phyloP scores from a whole-genome alignment of 2,329 filamentous ascomycete species.

The Trichophyton benhamiae region DNA sequence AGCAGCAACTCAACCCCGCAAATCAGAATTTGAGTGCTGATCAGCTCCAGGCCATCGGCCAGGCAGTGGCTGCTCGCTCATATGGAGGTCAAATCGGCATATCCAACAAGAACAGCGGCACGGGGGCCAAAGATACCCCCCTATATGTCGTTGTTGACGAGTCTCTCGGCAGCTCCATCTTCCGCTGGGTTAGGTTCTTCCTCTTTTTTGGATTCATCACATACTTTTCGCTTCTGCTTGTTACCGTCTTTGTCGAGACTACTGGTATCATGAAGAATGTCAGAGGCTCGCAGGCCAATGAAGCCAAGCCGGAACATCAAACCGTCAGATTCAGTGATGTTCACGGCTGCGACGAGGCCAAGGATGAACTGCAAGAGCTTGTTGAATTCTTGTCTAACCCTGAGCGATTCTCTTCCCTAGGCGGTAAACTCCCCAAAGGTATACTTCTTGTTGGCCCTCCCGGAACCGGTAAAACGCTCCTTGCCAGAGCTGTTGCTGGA shows the following conservation, averaged over 20 bases:
- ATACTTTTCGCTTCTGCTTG: constrained; percentile 65
- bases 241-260: constrained; percentile 73
- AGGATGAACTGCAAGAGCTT: constrained; percentile 92
- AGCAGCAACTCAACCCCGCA: constrained; percentile 11
- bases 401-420: constrained; percentile 82
- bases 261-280: constrained; percentile 70
- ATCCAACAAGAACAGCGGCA: constrained; percentile 39
- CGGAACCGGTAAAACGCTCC: constrained; percentile 91
- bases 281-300: constrained; percentile 56
- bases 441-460: constrained; percentile 89
- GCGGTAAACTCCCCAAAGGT: constrained; percentile 93
- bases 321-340: constrained; percentile 86
- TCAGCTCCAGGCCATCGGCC: constrained; percentile 65
- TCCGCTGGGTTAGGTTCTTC: constrained; percentile 85
- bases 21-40: constrained; percentile 41
- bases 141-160: constrained; percentile 95
- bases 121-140: constrained; percentile 68
- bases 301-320: constrained; percentile 87
- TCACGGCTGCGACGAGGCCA: constrained; percentile 94
- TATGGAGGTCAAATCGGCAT: constrained; percentile 53
- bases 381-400: constrained; percentile 94
- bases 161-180: constrained; percentile 62
- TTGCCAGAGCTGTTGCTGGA: constrained; percentile 88
- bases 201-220: constrained; percentile 63
- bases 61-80: constrained; percentile 63